Evolutionary conservation across 805 yeast genomes (phyloP).

Genomic region (Priceomyces medius): DNA sequence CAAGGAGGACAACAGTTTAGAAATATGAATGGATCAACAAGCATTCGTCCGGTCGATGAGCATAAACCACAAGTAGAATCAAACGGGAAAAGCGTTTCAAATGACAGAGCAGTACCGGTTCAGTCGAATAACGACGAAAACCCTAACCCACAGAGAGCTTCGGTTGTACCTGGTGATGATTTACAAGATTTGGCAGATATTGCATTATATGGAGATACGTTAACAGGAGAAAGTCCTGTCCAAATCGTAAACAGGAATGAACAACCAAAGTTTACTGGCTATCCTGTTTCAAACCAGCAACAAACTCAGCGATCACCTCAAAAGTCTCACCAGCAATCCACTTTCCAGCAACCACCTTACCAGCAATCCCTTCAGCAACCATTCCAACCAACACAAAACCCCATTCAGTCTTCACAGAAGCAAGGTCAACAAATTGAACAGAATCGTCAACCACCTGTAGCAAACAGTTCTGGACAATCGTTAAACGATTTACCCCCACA

Average conservation of each 20-base stretch:
- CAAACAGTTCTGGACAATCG: slow-evolving; percentile 3
- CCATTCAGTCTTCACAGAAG: background rate
- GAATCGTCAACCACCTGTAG: background rate
- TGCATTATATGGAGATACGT: slow-evolving; percentile 35
- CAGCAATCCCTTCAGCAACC: slow-evolving; percentile 2
- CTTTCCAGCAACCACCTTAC: slow-evolving; percentile 3
- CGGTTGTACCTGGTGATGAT: slow-evolving; percentile 21
- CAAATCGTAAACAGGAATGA: background rate
- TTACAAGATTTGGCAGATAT: slow-evolving; percentile 38
- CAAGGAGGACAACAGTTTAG: background rate
- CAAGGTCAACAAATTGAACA: background rate
- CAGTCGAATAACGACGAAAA: background rate
- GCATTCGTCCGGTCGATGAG: background rate
- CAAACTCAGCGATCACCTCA: background rate
- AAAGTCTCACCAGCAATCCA: background rate
- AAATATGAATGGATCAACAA: background rate
- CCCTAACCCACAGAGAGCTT: slow-evolving; percentile 12
- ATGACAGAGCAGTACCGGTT: too few species aligned
- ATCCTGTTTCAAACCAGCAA: background rate
- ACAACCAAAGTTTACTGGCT: background rate
- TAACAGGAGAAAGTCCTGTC: slow-evolving; percentile 26
- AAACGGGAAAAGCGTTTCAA: background rate
- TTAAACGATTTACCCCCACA: slow-evolving; percentile 14
- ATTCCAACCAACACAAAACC: background rate
- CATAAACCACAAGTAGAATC: background rate